Base-by-base conservation (phyloP, 169 alveolate genomes). In the Plasmodium cynomolgi region DNA sequence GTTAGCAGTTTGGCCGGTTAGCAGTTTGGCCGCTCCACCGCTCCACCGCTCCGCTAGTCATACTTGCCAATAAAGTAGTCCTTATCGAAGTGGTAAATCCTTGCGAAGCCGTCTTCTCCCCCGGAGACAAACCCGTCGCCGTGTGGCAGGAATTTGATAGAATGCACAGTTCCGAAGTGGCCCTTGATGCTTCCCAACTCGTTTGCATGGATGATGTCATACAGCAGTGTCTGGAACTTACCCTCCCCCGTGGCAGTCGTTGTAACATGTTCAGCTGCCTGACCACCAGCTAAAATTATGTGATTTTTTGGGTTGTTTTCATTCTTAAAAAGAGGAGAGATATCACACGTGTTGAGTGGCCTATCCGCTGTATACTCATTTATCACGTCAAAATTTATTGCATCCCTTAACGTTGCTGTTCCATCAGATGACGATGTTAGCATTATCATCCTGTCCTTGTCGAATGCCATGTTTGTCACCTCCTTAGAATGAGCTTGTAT, bases 151-250 rank as follows among this genome's bases (percentile, higher is more conserved):
- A 97, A 96, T 31, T 98, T 98, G 41, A 98, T 91, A 44, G 99
- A 96, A 96, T 98, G 98, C 77, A 98, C 98, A 15, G 99, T 99
- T 62, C 99, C 99, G 96, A 98, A 98, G 96, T 98, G 99, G 11
- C 99, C 99, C 94, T 96, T 97, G 86, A 98, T 96, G 72, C 98
- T 97, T 11, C 99, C 99, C 29, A 98, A 86, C 91, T 98, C 99
- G 41, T 95, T 96, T 84, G 98, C 99, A 94, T 96, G 98, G 56
- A 99, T 97, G 95, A 98, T 96, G 91, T 98, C 98, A 95, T 95
- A 96, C 29, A 99, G 94, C 23, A 97, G 96, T 17, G 98, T 98
- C 96, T 98, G 99, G 95, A 99, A 99, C 33, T 98, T 98, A 47
- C 99, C 99, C 95, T 98, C 99, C 20, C 98, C 97, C 37, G 99